These are phyloP conservation scores for Phytophthora agathidicida DNA, from an alignment of 352 stramenopile species.

Conservation along the genomic window DNA sequence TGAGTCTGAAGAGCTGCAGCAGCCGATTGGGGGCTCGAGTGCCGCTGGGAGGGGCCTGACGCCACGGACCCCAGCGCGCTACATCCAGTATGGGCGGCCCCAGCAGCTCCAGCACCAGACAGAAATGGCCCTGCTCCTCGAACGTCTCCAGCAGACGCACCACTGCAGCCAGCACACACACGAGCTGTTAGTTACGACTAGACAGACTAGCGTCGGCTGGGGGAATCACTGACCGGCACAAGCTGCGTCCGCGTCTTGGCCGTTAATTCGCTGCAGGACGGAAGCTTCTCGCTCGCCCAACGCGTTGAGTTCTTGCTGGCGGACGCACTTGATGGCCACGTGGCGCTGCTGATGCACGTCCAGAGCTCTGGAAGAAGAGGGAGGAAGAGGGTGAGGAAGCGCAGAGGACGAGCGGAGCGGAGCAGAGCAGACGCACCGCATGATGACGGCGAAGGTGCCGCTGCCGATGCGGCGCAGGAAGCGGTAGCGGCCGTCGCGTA, in stretches of 20 bases:
- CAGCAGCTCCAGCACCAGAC: constrained; percentile 75
- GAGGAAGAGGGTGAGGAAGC: neutral
- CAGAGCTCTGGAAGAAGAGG: constrained; percentile 44
- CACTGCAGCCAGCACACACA: constrained; percentile 26
- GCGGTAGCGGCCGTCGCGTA: constrained; percentile 68
- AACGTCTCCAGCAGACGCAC: constrained; percentile 68
- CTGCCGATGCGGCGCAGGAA: constrained; percentile 74
- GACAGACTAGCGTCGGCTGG: neutral
- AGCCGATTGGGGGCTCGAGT: constrained; percentile 13
- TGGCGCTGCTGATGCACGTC: constrained; percentile 45
- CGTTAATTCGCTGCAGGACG: constrained; percentile 48
- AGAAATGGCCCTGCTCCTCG: constrained; percentile 56
- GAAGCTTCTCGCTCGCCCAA: constrained; percentile 65
- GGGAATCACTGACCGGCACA: constrained; percentile 43
- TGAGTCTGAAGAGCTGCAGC: constrained; percentile 30
- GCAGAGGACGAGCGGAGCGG: neutral
- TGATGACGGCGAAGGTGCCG: constrained; percentile 74
- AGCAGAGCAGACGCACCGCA: constrained; percentile 40
- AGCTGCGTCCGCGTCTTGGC: constrained; percentile 33
- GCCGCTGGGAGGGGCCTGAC: constrained; percentile 85
- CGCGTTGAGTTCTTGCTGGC: constrained; percentile 48
- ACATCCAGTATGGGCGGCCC: constrained; percentile 93
- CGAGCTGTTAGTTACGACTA: too few relatives aligned
- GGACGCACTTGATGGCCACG: constrained; percentile 79
- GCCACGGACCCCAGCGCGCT: constrained; percentile 92